A percentile compares a stretch with the other conserved stretches of the same genome.
Conservation (phyloP, 2,329 filamentous ascomycete genomes). For the Arthrobotrys sphaeroides region DNA sequence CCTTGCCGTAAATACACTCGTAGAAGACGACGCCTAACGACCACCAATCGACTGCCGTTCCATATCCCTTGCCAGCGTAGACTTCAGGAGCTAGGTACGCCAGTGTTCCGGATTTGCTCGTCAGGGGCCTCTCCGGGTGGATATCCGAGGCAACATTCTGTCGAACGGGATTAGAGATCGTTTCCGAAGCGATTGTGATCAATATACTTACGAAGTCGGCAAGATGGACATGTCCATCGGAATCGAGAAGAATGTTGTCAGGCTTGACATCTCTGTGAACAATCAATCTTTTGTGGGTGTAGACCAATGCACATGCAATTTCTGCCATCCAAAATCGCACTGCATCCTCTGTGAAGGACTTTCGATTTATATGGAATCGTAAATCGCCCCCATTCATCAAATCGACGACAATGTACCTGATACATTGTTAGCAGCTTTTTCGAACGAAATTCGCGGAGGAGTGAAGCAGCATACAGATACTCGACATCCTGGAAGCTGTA, state of each 20-base stretch:
- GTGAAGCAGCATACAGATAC: slow-evolving; percentile 77
- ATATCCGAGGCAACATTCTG: slow-evolving; percentile 97
- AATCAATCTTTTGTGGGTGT: slow-evolving; percentile 85
- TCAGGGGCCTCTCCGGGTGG: slow-evolving; percentile 79
- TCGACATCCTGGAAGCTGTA: slow-evolving; percentile 99
- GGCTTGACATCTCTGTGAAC: slow-evolving; percentile 92
- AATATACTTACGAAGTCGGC: slow-evolving; percentile 84
- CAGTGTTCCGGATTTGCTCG: slow-evolving; percentile 94
- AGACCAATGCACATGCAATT: slow-evolving; percentile 87
- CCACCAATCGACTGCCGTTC: slow-evolving; percentile 96
- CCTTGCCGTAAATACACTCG: slow-evolving; percentile 99
- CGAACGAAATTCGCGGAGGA: background rate
- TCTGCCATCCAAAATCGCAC: slow-evolving; percentile 97
- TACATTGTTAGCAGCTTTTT: slow-evolving; percentile 56
- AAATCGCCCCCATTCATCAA: slow-evolving; percentile 97
- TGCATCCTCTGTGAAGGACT: slow-evolving; percentile 96
- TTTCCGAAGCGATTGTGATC: background rate
- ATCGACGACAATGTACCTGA: slow-evolving; percentile 89
- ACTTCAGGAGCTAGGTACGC: slow-evolving; percentile 97
- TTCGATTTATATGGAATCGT: slow-evolving; percentile 95
- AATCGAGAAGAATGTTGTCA: slow-evolving; percentile 87
- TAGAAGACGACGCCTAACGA: slow-evolving; percentile 98
- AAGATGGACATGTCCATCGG: slow-evolving; percentile 92
- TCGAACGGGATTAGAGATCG: slow-evolving; percentile 59
- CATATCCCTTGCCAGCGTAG: slow-evolving; percentile 88